These are phyloP conservation scores for Acrocalymma vagum DNA, from an alignment of 2,329 filamentous ascomycete genomes.

Conservation along the genomic window DNA sequence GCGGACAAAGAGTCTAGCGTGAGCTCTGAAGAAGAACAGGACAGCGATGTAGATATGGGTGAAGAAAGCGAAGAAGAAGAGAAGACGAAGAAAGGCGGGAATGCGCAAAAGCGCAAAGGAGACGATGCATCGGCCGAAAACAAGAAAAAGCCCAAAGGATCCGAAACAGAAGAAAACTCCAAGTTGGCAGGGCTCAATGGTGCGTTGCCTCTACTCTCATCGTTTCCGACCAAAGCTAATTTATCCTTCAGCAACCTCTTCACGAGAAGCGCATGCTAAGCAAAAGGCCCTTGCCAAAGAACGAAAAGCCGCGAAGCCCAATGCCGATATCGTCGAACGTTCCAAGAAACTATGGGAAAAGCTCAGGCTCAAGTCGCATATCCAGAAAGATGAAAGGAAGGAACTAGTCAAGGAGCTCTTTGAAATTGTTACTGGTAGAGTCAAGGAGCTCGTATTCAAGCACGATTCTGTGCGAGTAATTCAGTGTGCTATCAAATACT, in stretches of 20 bases:
- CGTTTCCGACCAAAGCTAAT: slow-evolving; percentile 19
- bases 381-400: slow-evolving; percentile 86
- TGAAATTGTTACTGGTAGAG: slow-evolving; percentile 85
- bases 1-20: slow-evolving; percentile 23
- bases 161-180: slow-evolving; percentile 26
- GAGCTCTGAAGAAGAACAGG: too few species aligned
- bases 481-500: slow-evolving; percentile 97
- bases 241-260: slow-evolving; percentile 67
- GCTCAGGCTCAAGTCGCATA: slow-evolving; percentile 89
- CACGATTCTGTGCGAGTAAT: slow-evolving; percentile 97
- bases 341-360: slow-evolving; percentile 98
- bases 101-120: slow-evolving; percentile 29
- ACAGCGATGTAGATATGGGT: slow-evolving; percentile 34
- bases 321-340: slow-evolving; percentile 86
- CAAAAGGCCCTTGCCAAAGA: slow-evolving; percentile 89
- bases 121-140: slow-evolving; percentile 23
- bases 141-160: slow-evolving; percentile 35
- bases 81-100: slow-evolving; percentile 21
- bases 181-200: slow-evolving; percentile 37
- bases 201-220: slow-evolving; percentile 11
- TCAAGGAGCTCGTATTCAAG: slow-evolving; percentile 97
- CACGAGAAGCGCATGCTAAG: slow-evolving; percentile 88
- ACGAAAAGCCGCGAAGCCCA: slow-evolving; percentile 90
- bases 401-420: slow-evolving; percentile 90
- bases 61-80: slow-evolving; percentile 24